phyloP scores from a whole-genome alignment of 495 filamentous ascomycete genomes.

The Clavariopsis aquatica region DNA sequence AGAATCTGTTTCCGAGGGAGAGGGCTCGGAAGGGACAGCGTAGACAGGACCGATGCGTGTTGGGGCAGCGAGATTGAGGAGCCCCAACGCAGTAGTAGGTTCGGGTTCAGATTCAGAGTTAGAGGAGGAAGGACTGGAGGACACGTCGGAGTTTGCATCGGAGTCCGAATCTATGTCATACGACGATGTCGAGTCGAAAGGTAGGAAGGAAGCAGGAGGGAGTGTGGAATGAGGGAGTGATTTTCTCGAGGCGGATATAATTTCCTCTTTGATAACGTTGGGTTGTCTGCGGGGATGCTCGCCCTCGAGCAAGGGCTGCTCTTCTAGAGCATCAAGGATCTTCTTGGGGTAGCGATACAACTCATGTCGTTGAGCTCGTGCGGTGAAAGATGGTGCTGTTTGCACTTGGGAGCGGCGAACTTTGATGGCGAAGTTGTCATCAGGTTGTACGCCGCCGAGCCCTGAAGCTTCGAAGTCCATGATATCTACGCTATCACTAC shows the following conservation, averaged over 20 bases:
- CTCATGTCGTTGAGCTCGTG: slow-evolving; percentile 4
- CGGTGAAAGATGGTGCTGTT: background rate
- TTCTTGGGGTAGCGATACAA: slow-evolving; percentile 15
- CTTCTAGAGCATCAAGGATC: slow-evolving; percentile 25
- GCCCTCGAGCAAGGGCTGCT: slow-evolving; percentile 3
- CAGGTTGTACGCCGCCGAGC: slow-evolving; percentile 63
- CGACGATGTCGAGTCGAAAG: slow-evolving; percentile 40
- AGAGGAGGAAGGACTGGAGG: slow-evolving; percentile 23
- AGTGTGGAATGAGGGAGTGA: slow-evolving; percentile 41
- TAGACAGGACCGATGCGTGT: background rate
- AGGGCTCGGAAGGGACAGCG: background rate
- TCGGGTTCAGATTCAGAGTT: background rate
- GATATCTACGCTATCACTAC: slow-evolving; percentile 20
- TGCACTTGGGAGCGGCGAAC: slow-evolving; percentile 53
- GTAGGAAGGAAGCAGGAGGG: slow-evolving; percentile 41
- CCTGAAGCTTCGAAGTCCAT: slow-evolving; percentile 62
- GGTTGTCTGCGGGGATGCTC: background rate
- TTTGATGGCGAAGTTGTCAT: slow-evolving; percentile 65
- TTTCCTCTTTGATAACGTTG: slow-evolving; percentile 31
- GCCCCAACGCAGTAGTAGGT: slow-evolving; percentile 14
- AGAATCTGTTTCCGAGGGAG: background rate
- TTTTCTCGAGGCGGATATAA: slow-evolving; percentile 35
- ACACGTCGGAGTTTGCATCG: slow-evolving; percentile 32
- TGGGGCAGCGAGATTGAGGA: slow-evolving; percentile 13
- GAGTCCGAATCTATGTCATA: slow-evolving; percentile 35